A percentile compares a stretch with the other conserved stretches of the same genome.
Conservation (phyloP, 2,329 filamentous ascomycete species). For the Fusarium keratoplasticum region DNA sequence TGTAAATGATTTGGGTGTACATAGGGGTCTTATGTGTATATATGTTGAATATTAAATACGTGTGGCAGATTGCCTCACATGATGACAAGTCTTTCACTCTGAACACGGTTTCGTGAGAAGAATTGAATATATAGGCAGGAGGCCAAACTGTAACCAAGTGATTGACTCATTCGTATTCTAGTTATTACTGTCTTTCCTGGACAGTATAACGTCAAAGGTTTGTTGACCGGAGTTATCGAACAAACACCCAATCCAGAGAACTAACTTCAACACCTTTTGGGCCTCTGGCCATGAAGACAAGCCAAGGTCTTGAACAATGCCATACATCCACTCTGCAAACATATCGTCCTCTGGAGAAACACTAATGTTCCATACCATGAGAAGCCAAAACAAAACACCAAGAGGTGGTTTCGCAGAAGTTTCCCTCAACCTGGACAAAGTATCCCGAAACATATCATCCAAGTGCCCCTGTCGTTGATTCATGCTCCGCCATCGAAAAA, state of each 20-base stretch:
- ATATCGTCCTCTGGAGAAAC: accelerated
- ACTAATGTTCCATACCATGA: constrained; percentile 8
- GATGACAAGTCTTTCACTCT: neutral
- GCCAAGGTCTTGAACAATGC: neutral
- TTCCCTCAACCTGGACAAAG: neutral
- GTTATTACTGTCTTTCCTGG: neutral
- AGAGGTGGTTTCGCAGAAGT: neutral
- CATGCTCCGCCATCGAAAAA: constrained; percentile 35
- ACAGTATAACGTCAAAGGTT: neutral
- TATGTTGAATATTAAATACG: neutral
- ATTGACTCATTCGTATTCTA: too few relatives aligned
- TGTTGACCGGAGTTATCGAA: neutral
- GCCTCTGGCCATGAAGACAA: constrained; percentile 20
- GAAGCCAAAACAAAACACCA: constrained; percentile 20
- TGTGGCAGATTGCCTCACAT: neutral
- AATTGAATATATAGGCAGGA: too few relatives aligned
- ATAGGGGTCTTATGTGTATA: neutral
- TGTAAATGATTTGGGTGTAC: neutral
- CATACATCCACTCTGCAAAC: neutral
- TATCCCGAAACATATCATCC: neutral
- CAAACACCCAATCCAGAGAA: constrained; percentile 33
- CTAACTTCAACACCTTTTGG: constrained; percentile 6
- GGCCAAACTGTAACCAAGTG: neutral
- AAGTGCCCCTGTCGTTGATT: constrained; percentile 22
- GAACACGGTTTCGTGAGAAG: too few relatives aligned